Evolutionary conservation across 2,329 filamentous ascomycete species (phyloP).

Genomic region (Ophiostoma ulmi): DNA sequence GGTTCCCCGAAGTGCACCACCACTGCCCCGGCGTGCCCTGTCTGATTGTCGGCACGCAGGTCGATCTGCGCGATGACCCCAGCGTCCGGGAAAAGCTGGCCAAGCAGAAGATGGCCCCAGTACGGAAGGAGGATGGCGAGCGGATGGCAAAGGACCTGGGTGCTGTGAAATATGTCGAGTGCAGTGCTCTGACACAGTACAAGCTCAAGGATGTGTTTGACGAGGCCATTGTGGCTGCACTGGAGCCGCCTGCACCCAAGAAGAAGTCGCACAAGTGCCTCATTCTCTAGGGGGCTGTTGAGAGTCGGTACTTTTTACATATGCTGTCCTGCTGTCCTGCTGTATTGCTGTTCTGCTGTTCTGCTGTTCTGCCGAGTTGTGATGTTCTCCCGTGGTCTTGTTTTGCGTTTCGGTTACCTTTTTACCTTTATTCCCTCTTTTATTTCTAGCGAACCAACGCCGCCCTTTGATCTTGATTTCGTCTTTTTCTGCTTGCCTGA

Average conservation of each 20-base stretch:
- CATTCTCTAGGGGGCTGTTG: conserved; percentile 49
- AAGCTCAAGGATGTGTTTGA: conserved; percentile 99
- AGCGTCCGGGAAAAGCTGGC: conserved; percentile 84
- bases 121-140: conserved; percentile 88
- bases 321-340: not conserved
- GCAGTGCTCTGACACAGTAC: conserved; percentile 94
- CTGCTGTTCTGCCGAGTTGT: too few species aligned
- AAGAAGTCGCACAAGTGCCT: conserved; percentile 68
- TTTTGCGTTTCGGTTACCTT: conserved; percentile 15
- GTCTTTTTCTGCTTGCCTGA: not conserved
- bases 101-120: conserved; percentile 94
- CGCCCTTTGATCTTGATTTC: conserved; percentile 22
- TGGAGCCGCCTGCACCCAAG: conserved; percentile 81
- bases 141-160: conserved; percentile 96
- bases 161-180: conserved; percentile 98
- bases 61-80: conserved; percentile 85
- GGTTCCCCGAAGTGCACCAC: conserved; percentile 98
- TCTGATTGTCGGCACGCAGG: conserved; percentile 95
- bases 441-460: conserved; percentile 25
- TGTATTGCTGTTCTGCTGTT: not conserved
- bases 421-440: conserved; percentile 10
- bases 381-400: not conserved
- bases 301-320: not conserved
- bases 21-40: conserved; percentile 97
- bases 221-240: conserved; percentile 86